Base-by-base conservation (phyloP, 1,139 yeast species). In the Fermentozyma sake region DNA sequence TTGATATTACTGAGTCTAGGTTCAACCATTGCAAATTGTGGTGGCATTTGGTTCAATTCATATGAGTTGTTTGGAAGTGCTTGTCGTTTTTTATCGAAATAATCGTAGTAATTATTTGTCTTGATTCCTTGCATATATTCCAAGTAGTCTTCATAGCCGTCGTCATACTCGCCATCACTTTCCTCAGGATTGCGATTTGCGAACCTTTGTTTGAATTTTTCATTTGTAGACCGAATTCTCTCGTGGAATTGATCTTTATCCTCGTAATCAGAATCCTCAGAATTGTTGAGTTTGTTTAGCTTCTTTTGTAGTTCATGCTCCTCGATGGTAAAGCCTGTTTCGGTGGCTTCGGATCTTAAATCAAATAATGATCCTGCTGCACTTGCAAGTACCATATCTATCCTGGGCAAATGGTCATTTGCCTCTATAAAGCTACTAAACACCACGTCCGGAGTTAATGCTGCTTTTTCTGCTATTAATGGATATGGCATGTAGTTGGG, bases 401-500 rank as follows among this genome's bases (percentile, higher is more conserved):
- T 53, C 20, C 71, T 43, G 1, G 72, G 72, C 18, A 65, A 44
- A 16, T 51, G 34, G 16, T 54, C 50, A 37, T 55, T 56, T 5
- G 72, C 73, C 18, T 61, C 63, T 16, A 65, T 35, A 29, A 65
- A 53, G 14, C 55, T 50, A 3, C 44, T 39, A 33, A 67, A 62
- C 8, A 65, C 68, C 15, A 63, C 68, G 9, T 35, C 37, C 1
- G 73, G 72, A 3, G 55, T 42, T 21, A 65, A 44, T 4, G 58
- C 42, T 1, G 69, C 51, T 30, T 52, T 45, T 26, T 62, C 64
- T 2, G 72, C 55, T 12, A 55, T 36, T 18, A 67, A 39, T 0
- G 72, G 71, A 35, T 64, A 65, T n/a, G 72, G 68, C 72, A 67
- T 67, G 46, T 53, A 67, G 36, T 62, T 59, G n/a, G 59, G 58